Conservation (phyloP, 2,329 filamentous ascomycete genomes). For the Paramyrothecium sp. region DNA sequence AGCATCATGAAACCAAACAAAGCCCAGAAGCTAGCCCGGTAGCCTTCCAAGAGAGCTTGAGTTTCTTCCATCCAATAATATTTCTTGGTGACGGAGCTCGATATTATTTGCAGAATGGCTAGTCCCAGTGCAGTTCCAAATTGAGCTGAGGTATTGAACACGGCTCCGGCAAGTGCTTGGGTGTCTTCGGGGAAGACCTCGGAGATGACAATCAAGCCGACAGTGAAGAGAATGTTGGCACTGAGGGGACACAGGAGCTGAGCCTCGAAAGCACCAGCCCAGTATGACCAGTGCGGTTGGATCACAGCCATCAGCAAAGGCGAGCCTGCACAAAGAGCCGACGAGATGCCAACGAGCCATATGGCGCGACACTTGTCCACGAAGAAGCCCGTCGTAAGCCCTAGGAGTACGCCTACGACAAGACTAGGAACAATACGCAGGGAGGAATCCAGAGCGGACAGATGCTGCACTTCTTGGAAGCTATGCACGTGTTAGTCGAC, state of each 20-base stretch:
- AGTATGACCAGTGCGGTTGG: conserved; percentile 48
- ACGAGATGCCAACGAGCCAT: conserved; percentile 36
- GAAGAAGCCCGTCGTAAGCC: conserved; percentile 43
- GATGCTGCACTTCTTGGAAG: conserved; percentile 49
- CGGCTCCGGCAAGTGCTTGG: conserved; percentile 58
- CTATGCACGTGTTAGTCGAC: conserved; percentile 19
- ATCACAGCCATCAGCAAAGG: conserved; percentile 56
- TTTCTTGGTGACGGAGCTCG: conserved; percentile 33
- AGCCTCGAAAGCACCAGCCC: conserved; percentile 43
- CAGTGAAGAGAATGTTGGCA: conserved; percentile 51
- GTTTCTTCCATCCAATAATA: conserved; percentile 19
- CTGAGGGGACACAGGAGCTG: conserved; percentile 40
- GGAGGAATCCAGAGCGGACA: conserved; percentile 43
- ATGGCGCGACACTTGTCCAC: conserved; percentile 39
- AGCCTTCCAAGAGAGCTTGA: conserved; percentile 43
- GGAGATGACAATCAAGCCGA: conserved; percentile 52
- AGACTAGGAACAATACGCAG: conserved; percentile 44
- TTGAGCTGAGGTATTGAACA: conserved; percentile 59
- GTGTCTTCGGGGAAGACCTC: conserved; percentile 54
- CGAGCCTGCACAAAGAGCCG: conserved; percentile 39
- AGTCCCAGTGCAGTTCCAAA: conserved; percentile 52
- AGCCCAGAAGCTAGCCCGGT: conserved; percentile 48
- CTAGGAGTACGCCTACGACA: conserved; percentile 39
- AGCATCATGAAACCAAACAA: conserved; percentile 46
- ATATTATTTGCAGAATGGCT: conserved; percentile 45